Base-by-base conservation (phyloP, 495 filamentous ascomycete species). In the Hyphodiscus hymeniophilus region DNA sequence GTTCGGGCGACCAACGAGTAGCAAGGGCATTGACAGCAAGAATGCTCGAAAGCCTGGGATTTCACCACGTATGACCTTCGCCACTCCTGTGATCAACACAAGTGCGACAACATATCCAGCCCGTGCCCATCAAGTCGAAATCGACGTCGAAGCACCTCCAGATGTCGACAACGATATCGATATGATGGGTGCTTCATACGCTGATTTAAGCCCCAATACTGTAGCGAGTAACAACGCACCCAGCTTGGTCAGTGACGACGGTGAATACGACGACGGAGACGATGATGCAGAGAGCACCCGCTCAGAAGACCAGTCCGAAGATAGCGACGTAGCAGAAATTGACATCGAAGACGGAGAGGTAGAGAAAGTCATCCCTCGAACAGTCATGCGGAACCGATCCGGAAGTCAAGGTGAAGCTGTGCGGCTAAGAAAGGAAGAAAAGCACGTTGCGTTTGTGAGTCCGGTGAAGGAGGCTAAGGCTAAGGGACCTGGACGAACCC, bases 181-280 rank as follows among this genome's bases (percentile, higher is more conserved):
- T 3, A 60, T 60, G 52, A 36, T 59, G n/a, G 48, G 43, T 2
- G 50, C 56, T 8, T 53, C 68, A 17, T 52, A 73, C 10, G 47
- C 41, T 23, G 84, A 88, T 42, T 67, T 92, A 30, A 91, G 85
- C 56, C 89, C 89, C 7, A 78, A 87, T 52, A 88, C 87, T 5
- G 68, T 83, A 24, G 78, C 86, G 28, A 86, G 85, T 56, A 89
- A 91, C 61, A 75, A 75, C 42, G 84, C 85, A 10, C 89, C 89
- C 11, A 91, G 87, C 34, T 69, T 95, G 45, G 86, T 94, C 52
- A 90, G 85, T 66, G 89, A 95, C 62, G 84, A 90, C 60, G 84
- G 80, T 45, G 82, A 85, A 56, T 85, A 89, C 56, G 81, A 80
- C 49, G 78, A 81, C 42, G 75, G 72, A 6, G 41, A 43, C 41